These are phyloP conservation scores for Mariannaea sp. DNA, from an alignment of 2,329 filamentous ascomycete genomes.

Conservation along the genomic window DNA sequence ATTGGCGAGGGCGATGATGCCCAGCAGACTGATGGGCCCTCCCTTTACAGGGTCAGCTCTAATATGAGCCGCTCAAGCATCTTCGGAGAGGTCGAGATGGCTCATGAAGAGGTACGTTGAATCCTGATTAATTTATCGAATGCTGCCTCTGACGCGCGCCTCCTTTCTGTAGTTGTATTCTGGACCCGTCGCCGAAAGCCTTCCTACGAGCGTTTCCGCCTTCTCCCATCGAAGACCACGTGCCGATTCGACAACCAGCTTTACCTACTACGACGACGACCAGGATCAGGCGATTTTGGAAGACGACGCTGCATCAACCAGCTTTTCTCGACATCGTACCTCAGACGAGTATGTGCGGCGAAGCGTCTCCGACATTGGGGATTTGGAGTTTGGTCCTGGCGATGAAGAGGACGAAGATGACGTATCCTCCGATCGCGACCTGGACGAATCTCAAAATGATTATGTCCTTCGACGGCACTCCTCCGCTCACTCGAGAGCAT, in stretches of 20 bases:
- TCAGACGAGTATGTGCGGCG: constrained; percentile 36
- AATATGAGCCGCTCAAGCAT: constrained; percentile 79
- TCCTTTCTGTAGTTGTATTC: constrained; percentile 69
- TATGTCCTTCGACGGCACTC: constrained; percentile 64
- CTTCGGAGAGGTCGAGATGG: constrained; percentile 97
- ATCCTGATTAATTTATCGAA: not conserved
- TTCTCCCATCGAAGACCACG: constrained; percentile 84
- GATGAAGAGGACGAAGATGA: constrained; percentile 48
- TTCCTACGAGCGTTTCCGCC: constrained; percentile 91
- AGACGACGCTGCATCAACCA: constrained; percentile 40
- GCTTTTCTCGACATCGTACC: constrained; percentile 29
- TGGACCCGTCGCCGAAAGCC: constrained; percentile 90
- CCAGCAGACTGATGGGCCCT: constrained; percentile 30
- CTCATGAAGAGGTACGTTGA: constrained; percentile 78
- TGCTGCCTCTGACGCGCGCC: constrained; percentile 21
- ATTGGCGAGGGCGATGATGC: constrained; percentile 27
- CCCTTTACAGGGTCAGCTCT: constrained; percentile 68
- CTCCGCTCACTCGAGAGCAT: constrained; percentile 62
- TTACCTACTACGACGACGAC: constrained; percentile 85
- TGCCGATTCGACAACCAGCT: constrained; percentile 85
- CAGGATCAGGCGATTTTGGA: constrained; percentile 43
- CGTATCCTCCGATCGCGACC: constrained; percentile 49
- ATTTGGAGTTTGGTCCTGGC: constrained; percentile 46
- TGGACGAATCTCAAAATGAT: constrained; percentile 48
- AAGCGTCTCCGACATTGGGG: constrained; percentile 47